Conservation (phyloP, 179 eudicot genomes). For the Corrigiola litoralis region DNA sequence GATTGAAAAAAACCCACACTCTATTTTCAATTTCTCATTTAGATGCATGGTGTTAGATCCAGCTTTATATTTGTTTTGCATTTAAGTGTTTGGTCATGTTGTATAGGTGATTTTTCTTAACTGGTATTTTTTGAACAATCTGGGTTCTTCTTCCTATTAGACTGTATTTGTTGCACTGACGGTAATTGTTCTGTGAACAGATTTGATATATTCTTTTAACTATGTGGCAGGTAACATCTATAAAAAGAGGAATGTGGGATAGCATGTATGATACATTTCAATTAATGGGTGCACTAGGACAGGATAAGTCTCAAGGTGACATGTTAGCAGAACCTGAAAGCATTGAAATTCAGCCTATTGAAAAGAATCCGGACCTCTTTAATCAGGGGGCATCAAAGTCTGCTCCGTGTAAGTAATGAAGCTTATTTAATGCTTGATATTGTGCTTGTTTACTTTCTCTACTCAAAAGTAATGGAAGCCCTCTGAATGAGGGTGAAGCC, state of each 20-base stretch:
- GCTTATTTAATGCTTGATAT: neutral
- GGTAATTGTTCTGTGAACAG: neutral
- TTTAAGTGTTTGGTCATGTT: conserved; percentile 2
- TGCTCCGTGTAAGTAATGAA: conserved; percentile 41
- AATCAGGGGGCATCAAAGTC: conserved; percentile 8
- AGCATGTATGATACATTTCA: conserved; percentile 77
- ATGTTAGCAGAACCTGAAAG: conserved; percentile 34
- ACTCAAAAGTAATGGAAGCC: neutral
- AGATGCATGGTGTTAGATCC: too few relatives aligned
- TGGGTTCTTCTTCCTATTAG: neutral
- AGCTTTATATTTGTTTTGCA: too few relatives aligned
- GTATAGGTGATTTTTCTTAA: neutral
- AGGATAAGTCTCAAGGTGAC: conserved; percentile 21
- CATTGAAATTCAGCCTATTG: conserved; percentile 51
- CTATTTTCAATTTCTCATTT: too few relatives aligned
- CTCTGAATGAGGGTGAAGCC: neutral
- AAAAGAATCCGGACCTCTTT: conserved; percentile 22
- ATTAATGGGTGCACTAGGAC: conserved; percentile 37
- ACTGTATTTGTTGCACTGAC: neutral
- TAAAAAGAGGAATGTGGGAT: conserved; percentile 83
- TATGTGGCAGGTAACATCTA: conserved; percentile 63
- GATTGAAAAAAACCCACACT: too few relatives aligned
- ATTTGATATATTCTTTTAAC: neutral
- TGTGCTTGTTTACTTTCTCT: neutral
- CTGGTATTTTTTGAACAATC: neutral